Conservation (phyloP, 495 filamentous ascomycete species). For the Penicillium roqueforti region DNA sequence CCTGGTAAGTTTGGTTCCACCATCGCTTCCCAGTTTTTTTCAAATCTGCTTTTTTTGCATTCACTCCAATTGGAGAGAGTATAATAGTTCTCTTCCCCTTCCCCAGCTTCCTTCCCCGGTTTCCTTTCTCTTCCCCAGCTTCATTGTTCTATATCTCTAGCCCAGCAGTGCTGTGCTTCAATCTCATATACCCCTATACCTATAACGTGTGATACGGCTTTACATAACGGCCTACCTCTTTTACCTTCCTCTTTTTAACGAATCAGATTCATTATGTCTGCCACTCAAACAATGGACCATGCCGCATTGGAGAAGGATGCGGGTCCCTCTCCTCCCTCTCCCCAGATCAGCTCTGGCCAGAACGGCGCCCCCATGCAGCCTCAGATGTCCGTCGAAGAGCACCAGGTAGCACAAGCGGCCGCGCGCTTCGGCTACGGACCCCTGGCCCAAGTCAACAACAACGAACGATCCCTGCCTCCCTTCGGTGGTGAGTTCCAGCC, state of each 20-base stretch:
- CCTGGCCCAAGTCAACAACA: conserved; percentile 63
- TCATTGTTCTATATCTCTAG: conserved; percentile 22
- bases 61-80: conserved; percentile 9
- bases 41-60: no score
- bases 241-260: conserved; percentile 9
- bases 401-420: conserved; percentile 42
- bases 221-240: conserved; percentile 15
- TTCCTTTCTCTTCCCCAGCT: no score
- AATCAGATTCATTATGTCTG: conserved; percentile 27
- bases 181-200: conserved; percentile 13
- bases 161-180: conserved; percentile 28
- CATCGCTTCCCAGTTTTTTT: no score
- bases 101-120: neutral
- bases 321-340: conserved; percentile 5
- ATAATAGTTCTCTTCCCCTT: conserved; percentile 21
- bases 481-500: conserved; percentile 97
- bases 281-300: conserved; percentile 23
- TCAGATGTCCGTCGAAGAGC: conserved; percentile 46
- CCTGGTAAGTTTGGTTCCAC: conserved; percentile 19
- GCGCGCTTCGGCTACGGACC: conserved; percentile 58
- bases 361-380: conserved; percentile 17
- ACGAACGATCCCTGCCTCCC: conserved; percentile 62
- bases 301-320: conserved; percentile 37
- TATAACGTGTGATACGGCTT: conserved; percentile 26
- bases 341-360: conserved; percentile 9